Base-by-base conservation (phyloP, 805 yeast species). In the Sugiyamaella americana region DNA sequence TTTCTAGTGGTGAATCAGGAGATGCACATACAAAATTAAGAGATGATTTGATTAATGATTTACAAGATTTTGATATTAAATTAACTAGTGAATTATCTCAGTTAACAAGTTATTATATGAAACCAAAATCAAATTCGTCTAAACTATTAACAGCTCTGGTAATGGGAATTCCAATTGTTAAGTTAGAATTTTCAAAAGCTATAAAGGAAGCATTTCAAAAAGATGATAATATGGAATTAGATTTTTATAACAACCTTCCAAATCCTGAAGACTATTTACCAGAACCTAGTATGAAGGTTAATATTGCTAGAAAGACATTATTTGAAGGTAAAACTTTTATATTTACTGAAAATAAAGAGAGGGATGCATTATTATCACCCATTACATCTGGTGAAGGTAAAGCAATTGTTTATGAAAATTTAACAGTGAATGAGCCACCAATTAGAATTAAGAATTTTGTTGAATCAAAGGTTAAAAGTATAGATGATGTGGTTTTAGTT, bases 141-240 rank as follows among this genome's bases (percentile, higher is more conserved):
- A 59, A 59, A 34, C 44, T 63, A 2, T 48, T 66, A 24, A 62
- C 58, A 16, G 72, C 73, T 0, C 46, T 69, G 46, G 53, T 63
- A n/a, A 44, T 49, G 6, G 55, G 53, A 6, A 53, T 67, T 0
- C 68, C 70, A 0, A 51, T 70, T 1, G 62, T 63, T 2, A 52
- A 50, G 10, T 42, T 46, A 4, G 59, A 51, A 1, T 67, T 50
- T 45, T 46, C 57, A 1, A 46, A 56, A 2, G 57, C 57, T 0
- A 35, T 67, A 0, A 30, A 43, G 1, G 46, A 32, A 1, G 41
- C 49, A 2, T 26, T 8, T 26, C 11, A 26, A 13, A 13, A 8
- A 26, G 57, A 51, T 4, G 52, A 51, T 4, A 34, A 19, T 13
- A 34, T 54, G 37, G 48, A 52, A 22, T 17, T 35, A 1, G 50